Evolutionary conservation across 2,329 filamentous ascomycete genomes (phyloP), one percentile per base, ranked within the genome.

Genomic region (Emydomyces testavorans): DNA sequence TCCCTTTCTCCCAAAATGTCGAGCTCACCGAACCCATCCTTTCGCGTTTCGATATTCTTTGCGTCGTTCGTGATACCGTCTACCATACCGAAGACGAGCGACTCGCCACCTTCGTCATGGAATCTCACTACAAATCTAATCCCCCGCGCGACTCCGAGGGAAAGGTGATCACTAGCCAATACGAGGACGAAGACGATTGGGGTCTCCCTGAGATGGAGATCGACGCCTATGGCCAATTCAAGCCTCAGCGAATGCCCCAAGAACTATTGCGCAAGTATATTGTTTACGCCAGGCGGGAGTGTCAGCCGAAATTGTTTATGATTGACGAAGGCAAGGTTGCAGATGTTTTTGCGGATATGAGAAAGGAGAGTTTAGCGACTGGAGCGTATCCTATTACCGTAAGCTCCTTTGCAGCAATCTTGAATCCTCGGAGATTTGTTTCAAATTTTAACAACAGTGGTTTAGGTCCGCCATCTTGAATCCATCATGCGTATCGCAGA

Each of bases 291-390:
- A 78, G 90, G 26, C 88, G 95, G 65, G 84, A 83, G 59, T 93
- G 86, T 65, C 78, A 77, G 46, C 92, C 92, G 6, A 96, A 94
- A 69, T 76, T 98, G 6, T 94, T 95, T 64, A 86, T 96, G 63
- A 94, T 98, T 67, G 92, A 98, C 57, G 86, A 95, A 64, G 92
- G 96, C 69, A 98, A 98, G 72, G 79, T 98, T 26, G 85, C 92
- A 1, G 78, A 90, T 43, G 73, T 98, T 6, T 98, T 96, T 63
- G 85, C 89, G 23, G 92, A 98, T 62, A 96, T 98, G 90, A 76
- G 92, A 57, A 76, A 88, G 56, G 92, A 98, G 67, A 89, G 83
- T 20, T 71, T 95, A 52, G 89, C 89, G 1, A 98, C 92, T 20
- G 92, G 92, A 18, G 92, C 90, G 18, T 98, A 96, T 65, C 92